Conservation (phyloP, 441 rosid species). For the Erysimum pusillum region DNA sequence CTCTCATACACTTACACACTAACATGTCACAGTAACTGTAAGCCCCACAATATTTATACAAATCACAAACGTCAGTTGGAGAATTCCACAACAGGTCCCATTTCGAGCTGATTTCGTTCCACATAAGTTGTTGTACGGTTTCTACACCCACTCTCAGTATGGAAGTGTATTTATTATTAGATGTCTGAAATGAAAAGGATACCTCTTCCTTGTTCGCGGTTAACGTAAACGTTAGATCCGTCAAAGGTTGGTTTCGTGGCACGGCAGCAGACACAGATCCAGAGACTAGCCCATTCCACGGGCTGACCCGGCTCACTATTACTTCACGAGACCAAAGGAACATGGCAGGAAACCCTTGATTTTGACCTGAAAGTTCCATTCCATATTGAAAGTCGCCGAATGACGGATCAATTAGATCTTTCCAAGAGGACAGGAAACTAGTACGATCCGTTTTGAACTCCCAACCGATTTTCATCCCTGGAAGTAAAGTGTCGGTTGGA, state of each 20-base stretch:
- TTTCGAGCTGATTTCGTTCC: too few relatives aligned
- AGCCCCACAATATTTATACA: conserved; percentile 59
- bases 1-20: conserved; percentile 66
- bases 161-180: neutral
- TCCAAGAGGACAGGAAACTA: conserved; percentile 50
- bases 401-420: conserved; percentile 53
- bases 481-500: conserved; percentile 64
- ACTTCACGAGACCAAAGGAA: neutral
- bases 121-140: too few relatives aligned
- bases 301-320: too few relatives aligned
- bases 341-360: neutral
- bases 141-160: too few relatives aligned
- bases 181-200: neutral
- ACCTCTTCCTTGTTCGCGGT: neutral
- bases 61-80: conserved; percentile 70
- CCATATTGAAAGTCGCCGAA: conserved; percentile 53
- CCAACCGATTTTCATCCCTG: conserved; percentile 71
- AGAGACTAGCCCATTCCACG: too few relatives aligned
- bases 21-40: conserved; percentile 66
- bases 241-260: neutral
- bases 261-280: neutral
- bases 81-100: neutral
- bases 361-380: conserved; percentile 2
- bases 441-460: conserved; percentile 8
- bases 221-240: neutral